phyloP scores from a whole-genome alignment of 192 early-diverging fungal genomes.

The Entomortierella beljakovae region DNA sequence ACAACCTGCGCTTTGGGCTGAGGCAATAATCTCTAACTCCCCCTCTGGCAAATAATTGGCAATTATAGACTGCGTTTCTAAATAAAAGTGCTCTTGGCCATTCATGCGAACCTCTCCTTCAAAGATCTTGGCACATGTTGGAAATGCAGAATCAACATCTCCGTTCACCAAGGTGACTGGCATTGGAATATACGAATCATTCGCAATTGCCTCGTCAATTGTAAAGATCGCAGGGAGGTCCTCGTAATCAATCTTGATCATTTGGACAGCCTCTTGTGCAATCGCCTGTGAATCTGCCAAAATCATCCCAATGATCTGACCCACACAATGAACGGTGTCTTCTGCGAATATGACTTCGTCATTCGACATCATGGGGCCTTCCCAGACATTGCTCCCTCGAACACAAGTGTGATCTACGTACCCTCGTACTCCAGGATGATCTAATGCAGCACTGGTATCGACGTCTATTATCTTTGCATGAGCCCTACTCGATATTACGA shows the following conservation, averaged over 20 bases:
- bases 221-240: conserved; percentile 78
- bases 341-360: conserved; percentile 88
- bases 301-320: conserved; percentile 85
- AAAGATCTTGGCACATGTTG: conserved; percentile 61
- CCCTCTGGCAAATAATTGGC: conserved; percentile 79
- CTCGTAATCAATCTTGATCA: conserved; percentile 80
- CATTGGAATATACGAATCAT: conserved; percentile 69
- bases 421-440: conserved; percentile 70
- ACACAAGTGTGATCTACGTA: conserved; percentile 78
- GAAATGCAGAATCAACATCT: conserved; percentile 68
- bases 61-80: conserved; percentile 79
- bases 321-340: conserved; percentile 70
- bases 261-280: conserved; percentile 76
- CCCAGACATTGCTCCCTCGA: conserved; percentile 69
- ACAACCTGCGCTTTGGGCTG: conserved; percentile 83
- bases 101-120: conserved; percentile 65
- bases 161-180: conserved; percentile 68
- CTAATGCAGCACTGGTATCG: conserved; percentile 71
- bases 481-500: conserved; percentile 74
- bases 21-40: conserved; percentile 81
- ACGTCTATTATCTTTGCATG: conserved; percentile 77
- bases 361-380: conserved; percentile 63
- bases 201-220: conserved; percentile 83
- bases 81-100: conserved; percentile 88
- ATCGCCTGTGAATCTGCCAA: conserved; percentile 72